A percentile compares a stretch with the other conserved stretches of the same genome.
phyloP scores from a whole-genome alignment of 2,329 filamentous ascomycete species.

The Xenosphaeropsis pyriputrescens region DNA sequence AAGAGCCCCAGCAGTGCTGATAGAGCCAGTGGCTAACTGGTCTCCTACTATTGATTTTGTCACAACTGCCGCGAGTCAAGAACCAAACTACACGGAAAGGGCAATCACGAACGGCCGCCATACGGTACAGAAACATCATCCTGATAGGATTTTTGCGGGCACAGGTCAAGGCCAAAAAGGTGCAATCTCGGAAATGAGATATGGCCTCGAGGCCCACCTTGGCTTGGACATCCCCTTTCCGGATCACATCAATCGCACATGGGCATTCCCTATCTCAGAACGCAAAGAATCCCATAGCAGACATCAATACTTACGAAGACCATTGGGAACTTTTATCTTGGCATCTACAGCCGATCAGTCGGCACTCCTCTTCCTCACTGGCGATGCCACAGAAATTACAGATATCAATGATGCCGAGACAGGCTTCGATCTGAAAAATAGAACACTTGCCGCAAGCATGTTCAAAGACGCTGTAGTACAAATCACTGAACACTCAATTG shows the following conservation, averaged over 20 bases:
- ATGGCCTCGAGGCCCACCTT: slow-evolving; percentile 56
- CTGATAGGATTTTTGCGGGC: slow-evolving; percentile 51
- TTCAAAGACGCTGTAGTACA: slow-evolving; percentile 29
- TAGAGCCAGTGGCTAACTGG: slow-evolving; percentile 52
- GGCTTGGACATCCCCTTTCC: slow-evolving; percentile 38
- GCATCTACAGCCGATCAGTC: slow-evolving; percentile 14
- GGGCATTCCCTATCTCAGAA: slow-evolving; percentile 16
- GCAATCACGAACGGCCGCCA: slow-evolving; percentile 4
- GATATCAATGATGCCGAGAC: slow-evolving; percentile 25
- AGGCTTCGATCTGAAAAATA: slow-evolving; percentile 34
- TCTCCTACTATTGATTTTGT: slow-evolving; percentile 24
- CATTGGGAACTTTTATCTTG: slow-evolving; percentile 11
- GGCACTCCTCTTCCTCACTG: slow-evolving; percentile 26
- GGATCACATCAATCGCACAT: slow-evolving; percentile 33
- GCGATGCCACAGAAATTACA: slow-evolving; percentile 28
- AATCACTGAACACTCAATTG: slow-evolving; percentile 30
- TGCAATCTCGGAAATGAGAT: slow-evolving; percentile 51
- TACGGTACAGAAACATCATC: slow-evolving; percentile 12
- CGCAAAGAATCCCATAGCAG: too few species aligned
- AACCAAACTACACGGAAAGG: background rate
- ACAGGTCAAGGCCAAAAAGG: slow-evolving; percentile 49
- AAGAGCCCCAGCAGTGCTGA: slow-evolving; percentile 33
- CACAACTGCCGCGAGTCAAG: slow-evolving; percentile 23
- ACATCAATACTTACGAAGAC: slow-evolving; percentile 3
- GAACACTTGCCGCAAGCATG: slow-evolving; percentile 32